These are phyloP conservation scores for Wallemia ichthyophaga DNA, from an alignment of 1,284 basidiomycete species.

Conservation along the genomic window DNA sequence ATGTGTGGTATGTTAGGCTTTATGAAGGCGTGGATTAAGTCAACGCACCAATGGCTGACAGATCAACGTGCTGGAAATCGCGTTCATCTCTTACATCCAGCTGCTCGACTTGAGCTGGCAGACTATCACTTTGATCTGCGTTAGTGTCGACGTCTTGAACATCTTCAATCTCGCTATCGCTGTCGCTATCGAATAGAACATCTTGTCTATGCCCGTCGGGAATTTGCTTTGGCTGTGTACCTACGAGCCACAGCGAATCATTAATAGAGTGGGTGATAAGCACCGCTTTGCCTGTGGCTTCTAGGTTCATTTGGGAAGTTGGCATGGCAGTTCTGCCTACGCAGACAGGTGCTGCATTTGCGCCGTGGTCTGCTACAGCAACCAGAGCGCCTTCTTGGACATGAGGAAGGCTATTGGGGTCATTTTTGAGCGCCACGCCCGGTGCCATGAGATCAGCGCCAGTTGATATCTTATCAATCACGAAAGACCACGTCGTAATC, in stretches of 20 bases:
- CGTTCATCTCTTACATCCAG: neutral
- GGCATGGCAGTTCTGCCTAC: neutral
- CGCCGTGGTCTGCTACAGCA: conserved; percentile 2
- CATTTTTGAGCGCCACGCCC: conserved; percentile 2
- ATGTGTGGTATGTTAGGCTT: too few species aligned
- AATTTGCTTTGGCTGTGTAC: neutral
- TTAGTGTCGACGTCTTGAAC: neutral
- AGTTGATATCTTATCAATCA: conserved; percentile 2
- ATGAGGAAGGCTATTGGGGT: neutral
- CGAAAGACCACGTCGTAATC: conserved; percentile 4
- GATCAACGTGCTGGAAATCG: neutral
- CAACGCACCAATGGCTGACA: neutral
- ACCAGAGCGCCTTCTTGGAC: conserved; percentile 3
- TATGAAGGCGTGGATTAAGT: too few species aligned
- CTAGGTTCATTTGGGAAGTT: neutral
- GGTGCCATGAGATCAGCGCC: conserved; percentile 5
- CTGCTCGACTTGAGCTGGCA: neutral
- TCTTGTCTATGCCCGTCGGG: neutral
- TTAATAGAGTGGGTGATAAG: neutral
- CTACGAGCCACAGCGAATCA: neutral
- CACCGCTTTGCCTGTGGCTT: neutral
- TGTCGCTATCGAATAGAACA: neutral
- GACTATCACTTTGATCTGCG: too few species aligned
- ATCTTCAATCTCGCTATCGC: neutral
- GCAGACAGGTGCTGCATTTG: neutral